These are phyloP conservation scores for Hyaloscypha hepaticicola DNA, from an alignment of 495 filamentous ascomycete species.

Conservation along the genomic window DNA sequence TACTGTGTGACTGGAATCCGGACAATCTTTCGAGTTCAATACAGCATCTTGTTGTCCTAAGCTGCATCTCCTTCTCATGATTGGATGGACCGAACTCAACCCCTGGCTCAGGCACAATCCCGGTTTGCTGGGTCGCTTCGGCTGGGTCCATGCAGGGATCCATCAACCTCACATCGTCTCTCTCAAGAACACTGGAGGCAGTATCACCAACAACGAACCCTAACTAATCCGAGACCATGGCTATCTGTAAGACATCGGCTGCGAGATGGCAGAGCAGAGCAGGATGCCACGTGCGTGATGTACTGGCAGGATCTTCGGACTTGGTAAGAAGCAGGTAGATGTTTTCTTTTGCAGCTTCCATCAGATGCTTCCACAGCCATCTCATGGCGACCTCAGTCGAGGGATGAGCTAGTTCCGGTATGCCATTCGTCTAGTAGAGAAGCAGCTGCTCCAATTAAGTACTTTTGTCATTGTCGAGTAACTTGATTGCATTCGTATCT, in stretches of 20 bases:
- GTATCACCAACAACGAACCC: background rate
- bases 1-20: background rate
- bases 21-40: background rate
- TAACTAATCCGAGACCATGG: background rate
- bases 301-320: background rate
- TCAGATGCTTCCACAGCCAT: background rate
- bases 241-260: background rate
- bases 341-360: background rate
- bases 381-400: too few relatives aligned
- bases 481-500: background rate
- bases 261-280: background rate
- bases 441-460: too few relatives aligned
- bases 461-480: background rate
- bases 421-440: background rate
- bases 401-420: too few relatives aligned
- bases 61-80: background rate
- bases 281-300: background rate
- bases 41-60: background rate
- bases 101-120: background rate
- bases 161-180: background rate
- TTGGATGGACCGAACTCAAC: background rate
- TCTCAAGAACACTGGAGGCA: background rate
- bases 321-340: background rate
- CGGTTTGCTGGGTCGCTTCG: background rate
- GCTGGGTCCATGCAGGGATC: background rate